Conservation (phyloP, 2,329 filamentous ascomycete species). For the Tricladium varicosporioides region DNA sequence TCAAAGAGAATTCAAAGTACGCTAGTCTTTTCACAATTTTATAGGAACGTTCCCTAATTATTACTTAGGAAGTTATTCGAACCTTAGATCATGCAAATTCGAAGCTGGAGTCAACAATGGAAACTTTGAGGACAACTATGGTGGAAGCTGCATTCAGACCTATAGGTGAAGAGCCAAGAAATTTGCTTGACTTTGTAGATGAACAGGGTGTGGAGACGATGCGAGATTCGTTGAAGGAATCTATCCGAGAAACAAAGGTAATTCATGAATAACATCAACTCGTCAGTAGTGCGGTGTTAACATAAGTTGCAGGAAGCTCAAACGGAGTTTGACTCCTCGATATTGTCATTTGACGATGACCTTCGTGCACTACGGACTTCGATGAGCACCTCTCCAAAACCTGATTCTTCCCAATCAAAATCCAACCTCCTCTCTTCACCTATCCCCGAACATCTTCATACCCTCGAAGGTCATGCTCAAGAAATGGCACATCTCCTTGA, state of each 20-base stretch:
- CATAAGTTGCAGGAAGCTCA: constrained; percentile 52
- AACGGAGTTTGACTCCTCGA: constrained; percentile 68
- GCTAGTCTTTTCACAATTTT: not conserved
- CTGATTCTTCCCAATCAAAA: constrained; percentile 28
- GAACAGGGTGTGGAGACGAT: constrained; percentile 66
- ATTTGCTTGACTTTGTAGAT: constrained; percentile 74
- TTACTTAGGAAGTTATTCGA: constrained; percentile 51
- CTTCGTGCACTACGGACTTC: constrained; percentile 60
- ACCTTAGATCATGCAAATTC: constrained; percentile 65
- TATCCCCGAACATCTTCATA: constrained; percentile 45
- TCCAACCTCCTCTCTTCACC: constrained; percentile 29
- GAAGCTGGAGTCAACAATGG: constrained; percentile 64
- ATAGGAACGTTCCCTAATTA: constrained; percentile 2
- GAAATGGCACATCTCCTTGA: constrained; percentile 80
- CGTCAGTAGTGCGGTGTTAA: constrained; percentile 7
- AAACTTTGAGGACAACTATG: constrained; percentile 58
- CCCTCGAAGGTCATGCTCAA: constrained; percentile 58
- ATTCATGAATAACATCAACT: not conserved
- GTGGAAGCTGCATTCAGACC: constrained; percentile 66
- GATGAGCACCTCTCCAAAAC: constrained; percentile 33
- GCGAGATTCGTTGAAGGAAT: constrained; percentile 64
- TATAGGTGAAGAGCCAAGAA: constrained; percentile 55
- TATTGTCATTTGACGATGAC: constrained; percentile 70
- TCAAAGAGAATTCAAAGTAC: constrained; percentile 53
- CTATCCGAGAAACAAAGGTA: constrained; percentile 69